These are phyloP conservation scores for Cantharellus anzutake DNA, from an alignment of 768 basidiomycete genomes.

Conservation along the genomic window DNA sequence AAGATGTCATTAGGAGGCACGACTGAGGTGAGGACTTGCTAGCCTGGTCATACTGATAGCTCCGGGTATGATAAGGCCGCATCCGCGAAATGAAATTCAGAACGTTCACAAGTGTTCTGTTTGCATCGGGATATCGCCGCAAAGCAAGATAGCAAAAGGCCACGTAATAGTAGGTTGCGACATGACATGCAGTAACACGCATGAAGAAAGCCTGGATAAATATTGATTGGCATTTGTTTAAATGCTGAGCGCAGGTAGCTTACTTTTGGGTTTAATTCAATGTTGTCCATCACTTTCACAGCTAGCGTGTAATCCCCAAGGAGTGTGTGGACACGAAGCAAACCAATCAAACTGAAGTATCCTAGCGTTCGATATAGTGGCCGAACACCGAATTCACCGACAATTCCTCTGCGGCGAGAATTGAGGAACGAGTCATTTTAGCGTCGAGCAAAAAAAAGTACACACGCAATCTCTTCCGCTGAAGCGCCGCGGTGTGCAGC, in stretches of 20 bases:
- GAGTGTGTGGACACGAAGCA: constrained; percentile 87
- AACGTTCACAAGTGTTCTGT: constrained; percentile 79
- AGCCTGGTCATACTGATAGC: constrained; percentile 92
- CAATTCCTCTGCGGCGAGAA: constrained; percentile 38
- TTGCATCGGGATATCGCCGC: constrained; percentile 85
- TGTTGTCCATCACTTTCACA: constrained; percentile 84
- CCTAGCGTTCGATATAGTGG: constrained; percentile 90
- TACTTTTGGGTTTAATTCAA: constrained; percentile 82
- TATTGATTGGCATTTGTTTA: neutral
- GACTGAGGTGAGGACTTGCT: constrained; percentile 5
- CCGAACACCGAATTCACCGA: constrained; percentile 78
- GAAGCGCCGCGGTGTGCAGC: constrained; percentile 68
- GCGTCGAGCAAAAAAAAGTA: neutral
- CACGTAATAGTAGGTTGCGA: constrained; percentile 86
- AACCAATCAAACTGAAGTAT: constrained; percentile 90
- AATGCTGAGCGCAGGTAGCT: neutral
- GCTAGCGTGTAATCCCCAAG: constrained; percentile 93
- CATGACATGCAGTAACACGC: constrained; percentile 91
- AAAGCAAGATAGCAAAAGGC: constrained; percentile 96
- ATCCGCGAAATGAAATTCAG: constrained; percentile 92
- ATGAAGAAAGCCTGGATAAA: constrained; percentile 54
- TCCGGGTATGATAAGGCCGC: constrained; percentile 90
- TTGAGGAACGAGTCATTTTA: neutral
- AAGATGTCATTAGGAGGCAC: neutral
- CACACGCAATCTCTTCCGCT: constrained; percentile 63